phyloP scores from a whole-genome alignment of 768 basidiomycete species.

The Pleurotus salmoneostramineus region DNA sequence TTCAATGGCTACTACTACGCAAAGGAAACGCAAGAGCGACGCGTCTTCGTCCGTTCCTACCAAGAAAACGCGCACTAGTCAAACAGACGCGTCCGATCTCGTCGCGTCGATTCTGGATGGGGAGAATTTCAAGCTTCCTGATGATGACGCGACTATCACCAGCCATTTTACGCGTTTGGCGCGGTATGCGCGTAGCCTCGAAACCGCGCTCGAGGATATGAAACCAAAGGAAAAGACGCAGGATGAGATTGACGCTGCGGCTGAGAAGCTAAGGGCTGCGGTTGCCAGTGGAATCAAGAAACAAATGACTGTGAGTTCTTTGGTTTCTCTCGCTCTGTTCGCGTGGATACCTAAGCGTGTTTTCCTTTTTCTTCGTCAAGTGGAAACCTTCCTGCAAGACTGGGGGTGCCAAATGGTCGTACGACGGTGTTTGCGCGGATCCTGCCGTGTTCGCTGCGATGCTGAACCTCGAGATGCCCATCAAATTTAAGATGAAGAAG shows the following conservation, averaged over 20 bases:
- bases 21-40: slow-evolving; percentile 2
- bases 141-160: slow-evolving; percentile 18
- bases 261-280: slow-evolving; percentile 40
- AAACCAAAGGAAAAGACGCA: slow-evolving; percentile 29
- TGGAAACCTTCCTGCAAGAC: slow-evolving; percentile 50
- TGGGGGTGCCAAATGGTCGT: slow-evolving; percentile 42
- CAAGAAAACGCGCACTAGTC: slow-evolving; percentile 9
- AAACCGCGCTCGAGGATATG: slow-evolving; percentile 18
- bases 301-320: slow-evolving; percentile 38
- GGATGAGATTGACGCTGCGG: slow-evolving; percentile 35
- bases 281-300: slow-evolving; percentile 46
- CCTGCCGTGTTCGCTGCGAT: slow-evolving; percentile 43
- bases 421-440: slow-evolving; percentile 48
- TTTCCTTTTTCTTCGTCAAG: slow-evolving; percentile 20
- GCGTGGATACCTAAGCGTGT: neutral
- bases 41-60: neutral
- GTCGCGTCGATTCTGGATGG: slow-evolving; percentile 35
- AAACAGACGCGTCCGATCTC: slow-evolving; percentile 1
- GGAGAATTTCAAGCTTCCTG: slow-evolving; percentile 29
- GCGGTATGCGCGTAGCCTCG: slow-evolving; percentile 22
- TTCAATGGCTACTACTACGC: neutral
- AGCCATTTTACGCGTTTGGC: slow-evolving; percentile 21
- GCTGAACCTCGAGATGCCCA: slow-evolving; percentile 36
- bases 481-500: slow-evolving; percentile 49
- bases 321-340: neutral